These are phyloP conservation scores for Phalaenopsis hybrid DNA, from an alignment of 116 monocot species.

Conservation along the genomic window DNA sequence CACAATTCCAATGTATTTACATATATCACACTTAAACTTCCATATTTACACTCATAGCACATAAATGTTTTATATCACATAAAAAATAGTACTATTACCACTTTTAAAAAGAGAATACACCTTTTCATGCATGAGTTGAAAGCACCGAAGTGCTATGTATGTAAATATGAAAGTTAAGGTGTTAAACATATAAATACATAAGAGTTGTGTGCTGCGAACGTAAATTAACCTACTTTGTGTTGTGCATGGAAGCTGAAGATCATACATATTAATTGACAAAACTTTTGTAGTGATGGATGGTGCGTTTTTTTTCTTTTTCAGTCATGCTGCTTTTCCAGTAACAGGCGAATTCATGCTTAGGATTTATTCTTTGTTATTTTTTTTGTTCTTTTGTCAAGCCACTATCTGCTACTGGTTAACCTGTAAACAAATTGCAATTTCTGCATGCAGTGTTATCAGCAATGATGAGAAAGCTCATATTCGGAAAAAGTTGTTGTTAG, in stretches of 20 bases:
- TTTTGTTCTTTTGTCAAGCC: not conserved
- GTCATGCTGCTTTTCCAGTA: not conserved
- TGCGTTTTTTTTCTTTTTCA: not conserved
- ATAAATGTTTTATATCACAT: no score
- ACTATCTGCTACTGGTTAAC: not conserved
- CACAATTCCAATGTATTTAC: no score
- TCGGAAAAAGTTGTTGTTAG: constrained; percentile 62
- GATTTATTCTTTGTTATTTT: not conserved
- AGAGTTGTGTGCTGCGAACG: no score
- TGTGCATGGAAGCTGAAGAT: not conserved
- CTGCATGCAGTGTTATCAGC: constrained; percentile 52
- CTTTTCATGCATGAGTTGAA: no score
- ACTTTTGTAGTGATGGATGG: not conserved
- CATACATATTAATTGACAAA: constrained; percentile 1
- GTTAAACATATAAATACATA: no score
- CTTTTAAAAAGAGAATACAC: no score
- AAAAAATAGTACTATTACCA: no score
- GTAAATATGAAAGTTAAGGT: no score
- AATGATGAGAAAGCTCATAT: constrained; percentile 86
- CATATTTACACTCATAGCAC: no score
- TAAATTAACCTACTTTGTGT: not conserved
- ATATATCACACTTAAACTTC: no score
- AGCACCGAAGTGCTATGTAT: no score
- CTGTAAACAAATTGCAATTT: not conserved
- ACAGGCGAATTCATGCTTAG: not conserved